Evolutionary conservation across 2,329 filamentous ascomycete genomes (phyloP).

Genomic region (Penicillium oxalicum): DNA sequence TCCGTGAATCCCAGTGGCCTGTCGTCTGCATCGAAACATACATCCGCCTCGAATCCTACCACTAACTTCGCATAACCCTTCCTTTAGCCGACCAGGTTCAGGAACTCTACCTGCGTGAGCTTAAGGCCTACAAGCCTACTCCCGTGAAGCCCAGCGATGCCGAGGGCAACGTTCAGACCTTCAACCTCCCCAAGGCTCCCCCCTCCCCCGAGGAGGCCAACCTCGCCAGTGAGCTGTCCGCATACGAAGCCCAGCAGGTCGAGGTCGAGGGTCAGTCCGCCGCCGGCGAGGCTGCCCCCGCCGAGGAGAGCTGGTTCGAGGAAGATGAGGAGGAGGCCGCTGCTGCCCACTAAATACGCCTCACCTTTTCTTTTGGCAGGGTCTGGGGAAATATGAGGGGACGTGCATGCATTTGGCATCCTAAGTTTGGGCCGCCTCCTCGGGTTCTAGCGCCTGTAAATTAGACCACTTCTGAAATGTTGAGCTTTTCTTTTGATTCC

Average conservation of each 20-base stretch:
- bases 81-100: constrained; percentile 86
- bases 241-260: constrained; percentile 89
- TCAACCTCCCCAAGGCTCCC: constrained; percentile 72
- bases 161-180: constrained; percentile 86
- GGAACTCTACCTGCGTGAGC: constrained; percentile 93
- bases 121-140: constrained; percentile 88
- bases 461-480: constrained; percentile 23
- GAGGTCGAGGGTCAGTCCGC: constrained; percentile 85
- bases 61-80: constrained; percentile 17
- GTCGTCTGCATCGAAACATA: neutral
- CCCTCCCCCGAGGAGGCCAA: constrained; percentile 88
- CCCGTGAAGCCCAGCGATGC: constrained; percentile 78
- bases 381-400: constrained; percentile 25
- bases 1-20: constrained; percentile 1
- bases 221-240: constrained; percentile 83
- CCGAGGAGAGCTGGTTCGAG: constrained; percentile 74
- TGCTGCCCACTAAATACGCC: constrained; percentile 38
- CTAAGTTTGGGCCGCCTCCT: constrained; percentile 16
- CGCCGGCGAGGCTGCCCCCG: constrained; percentile 54
- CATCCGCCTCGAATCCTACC: constrained; percentile 21
- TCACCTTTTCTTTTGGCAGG: constrained; percentile 20
- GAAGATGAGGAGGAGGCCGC: constrained; percentile 56
- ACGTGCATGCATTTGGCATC: constrained; percentile 18
- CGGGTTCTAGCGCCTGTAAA: constrained; percentile 26
- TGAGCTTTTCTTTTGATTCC: constrained; percentile 16